Conservation (phyloP, 1,139 yeast species). For the Nakaseomyces glabratus region DNA sequence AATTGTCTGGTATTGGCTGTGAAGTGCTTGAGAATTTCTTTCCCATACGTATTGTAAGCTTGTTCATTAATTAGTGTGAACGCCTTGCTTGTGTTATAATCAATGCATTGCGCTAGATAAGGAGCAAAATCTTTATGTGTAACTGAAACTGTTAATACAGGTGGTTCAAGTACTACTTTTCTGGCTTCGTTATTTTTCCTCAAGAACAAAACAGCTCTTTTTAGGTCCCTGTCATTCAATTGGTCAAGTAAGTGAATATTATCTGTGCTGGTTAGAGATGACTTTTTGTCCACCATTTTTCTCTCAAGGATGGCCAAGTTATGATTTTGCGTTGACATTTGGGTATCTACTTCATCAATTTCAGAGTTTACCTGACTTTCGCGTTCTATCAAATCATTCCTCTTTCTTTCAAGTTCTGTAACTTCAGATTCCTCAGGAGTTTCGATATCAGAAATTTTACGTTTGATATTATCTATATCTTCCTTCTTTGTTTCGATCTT, state of each 20-base stretch:
- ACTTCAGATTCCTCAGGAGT: conserved; percentile 20
- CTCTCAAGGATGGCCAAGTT: conserved; percentile 16
- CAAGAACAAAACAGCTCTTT: conserved; percentile 37
- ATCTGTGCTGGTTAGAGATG: conserved; percentile 42
- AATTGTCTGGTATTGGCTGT: conserved; percentile 43
- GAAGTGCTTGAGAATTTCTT: conserved; percentile 33
- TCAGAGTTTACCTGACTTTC: conserved; percentile 12
- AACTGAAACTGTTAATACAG: conserved; percentile 57
- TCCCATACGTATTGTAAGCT: conserved; percentile 40
- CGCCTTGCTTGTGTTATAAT: conserved; percentile 46
- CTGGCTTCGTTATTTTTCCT: conserved; percentile 33
- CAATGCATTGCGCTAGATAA: conserved; percentile 51
- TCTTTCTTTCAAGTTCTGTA: conserved; percentile 15
- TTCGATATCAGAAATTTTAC: conserved; percentile 18
- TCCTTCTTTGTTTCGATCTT: conserved; percentile 23
- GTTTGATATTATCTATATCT: conserved; percentile 22
- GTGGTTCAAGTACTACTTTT: conserved; percentile 57
- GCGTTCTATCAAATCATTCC: conserved; percentile 13
- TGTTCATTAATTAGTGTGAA: conserved; percentile 39
- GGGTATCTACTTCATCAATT: conserved; percentile 15
- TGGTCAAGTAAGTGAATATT: conserved; percentile 38
- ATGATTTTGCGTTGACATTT: conserved; percentile 14
- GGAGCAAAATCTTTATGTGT: conserved; percentile 43
- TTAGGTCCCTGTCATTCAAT: conserved; percentile 25
- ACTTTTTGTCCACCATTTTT: conserved; percentile 18